A percentile compares a stretch with the other conserved stretches of the same genome.
These are phyloP conservation scores for Microsporum audouinii DNA, from an alignment of 2,329 filamentous ascomycete genomes.

Conservation along the genomic window DNA sequence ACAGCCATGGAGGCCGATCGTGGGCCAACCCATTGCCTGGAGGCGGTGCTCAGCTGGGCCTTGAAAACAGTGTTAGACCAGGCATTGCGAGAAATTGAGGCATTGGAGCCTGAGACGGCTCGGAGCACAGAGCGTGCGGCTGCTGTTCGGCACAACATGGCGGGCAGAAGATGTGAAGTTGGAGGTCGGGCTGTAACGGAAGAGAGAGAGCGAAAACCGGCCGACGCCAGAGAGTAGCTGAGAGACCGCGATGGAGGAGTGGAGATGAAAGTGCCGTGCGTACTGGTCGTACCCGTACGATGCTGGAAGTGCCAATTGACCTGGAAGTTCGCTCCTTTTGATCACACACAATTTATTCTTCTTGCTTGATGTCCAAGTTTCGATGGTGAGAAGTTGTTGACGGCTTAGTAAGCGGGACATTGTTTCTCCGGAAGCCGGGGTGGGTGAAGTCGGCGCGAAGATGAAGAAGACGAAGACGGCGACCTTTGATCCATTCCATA, in stretches of 20 bases:
- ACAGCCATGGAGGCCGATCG: slow-evolving; percentile 32
- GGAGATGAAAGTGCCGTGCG: background rate
- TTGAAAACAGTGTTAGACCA: slow-evolving; percentile 33
- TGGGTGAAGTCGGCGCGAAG: background rate
- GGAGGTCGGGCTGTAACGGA: background rate
- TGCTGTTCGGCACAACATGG: slow-evolving; percentile 38
- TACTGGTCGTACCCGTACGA: slow-evolving; percentile 2
- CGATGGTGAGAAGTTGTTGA: background rate
- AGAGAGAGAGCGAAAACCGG: background rate
- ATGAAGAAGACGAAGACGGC: background rate
- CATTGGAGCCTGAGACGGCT: slow-evolving; percentile 34
- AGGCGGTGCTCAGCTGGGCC: slow-evolving; percentile 35
- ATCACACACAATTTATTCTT: background rate
- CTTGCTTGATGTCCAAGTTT: background rate
- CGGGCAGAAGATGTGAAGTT: slow-evolving; percentile 21
- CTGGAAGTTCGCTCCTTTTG: background rate
- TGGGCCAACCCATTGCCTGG: slow-evolving; percentile 28
- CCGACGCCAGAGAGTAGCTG: background rate
- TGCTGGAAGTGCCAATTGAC: background rate
- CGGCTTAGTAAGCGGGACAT: background rate
- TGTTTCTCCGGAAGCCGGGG: background rate
- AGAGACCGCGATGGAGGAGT: background rate
- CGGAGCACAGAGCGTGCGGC: slow-evolving; percentile 36
- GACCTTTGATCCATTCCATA: too few species aligned
- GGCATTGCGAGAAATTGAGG: slow-evolving; percentile 31